Conservation (phyloP, 116 monocot genomes). For the Cymodocea nodosa region DNA sequence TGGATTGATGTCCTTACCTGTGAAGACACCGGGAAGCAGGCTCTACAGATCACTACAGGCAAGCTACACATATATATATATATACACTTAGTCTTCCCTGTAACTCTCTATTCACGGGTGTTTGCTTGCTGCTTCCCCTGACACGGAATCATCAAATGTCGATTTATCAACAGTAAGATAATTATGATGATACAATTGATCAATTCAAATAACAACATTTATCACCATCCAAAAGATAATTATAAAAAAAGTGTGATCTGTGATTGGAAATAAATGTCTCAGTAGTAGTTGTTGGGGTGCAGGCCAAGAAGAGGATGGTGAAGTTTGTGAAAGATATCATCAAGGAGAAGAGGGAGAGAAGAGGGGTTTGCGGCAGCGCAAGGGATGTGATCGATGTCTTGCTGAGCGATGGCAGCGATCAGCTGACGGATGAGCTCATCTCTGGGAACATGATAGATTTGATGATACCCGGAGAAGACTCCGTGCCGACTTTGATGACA, state of each 20-base stretch:
- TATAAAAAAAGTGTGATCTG: no score
- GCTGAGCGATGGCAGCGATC: conserved; percentile 32
- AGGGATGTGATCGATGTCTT: conserved; percentile 64
- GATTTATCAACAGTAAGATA: no score
- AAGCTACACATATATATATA: neutral
- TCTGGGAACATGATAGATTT: conserved; percentile 80
- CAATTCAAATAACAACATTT: no score
- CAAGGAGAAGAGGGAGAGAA: conserved; percentile 27
- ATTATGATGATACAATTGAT: no score
- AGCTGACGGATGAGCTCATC: conserved; percentile 63
- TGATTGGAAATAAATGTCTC: no score
- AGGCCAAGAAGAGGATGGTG: conserved; percentile 89
- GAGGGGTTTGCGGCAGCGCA: neutral
- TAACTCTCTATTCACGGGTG: neutral
- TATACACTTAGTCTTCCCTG: neutral
- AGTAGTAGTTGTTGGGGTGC: neutral
- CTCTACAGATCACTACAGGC: conserved; percentile 77
- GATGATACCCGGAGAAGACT: conserved; percentile 89
- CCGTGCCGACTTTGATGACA: conserved; percentile 68
- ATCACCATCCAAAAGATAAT: no score
- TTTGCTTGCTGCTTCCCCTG: neutral
- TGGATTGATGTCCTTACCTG: conserved; percentile 74
- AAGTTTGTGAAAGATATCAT: conserved; percentile 48
- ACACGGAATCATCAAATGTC: neutral
- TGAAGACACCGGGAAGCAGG: conserved; percentile 68